These are phyloP conservation scores for Phytophthora pinifolia DNA, from an alignment of 352 stramenopile species.

Conservation along the genomic window DNA sequence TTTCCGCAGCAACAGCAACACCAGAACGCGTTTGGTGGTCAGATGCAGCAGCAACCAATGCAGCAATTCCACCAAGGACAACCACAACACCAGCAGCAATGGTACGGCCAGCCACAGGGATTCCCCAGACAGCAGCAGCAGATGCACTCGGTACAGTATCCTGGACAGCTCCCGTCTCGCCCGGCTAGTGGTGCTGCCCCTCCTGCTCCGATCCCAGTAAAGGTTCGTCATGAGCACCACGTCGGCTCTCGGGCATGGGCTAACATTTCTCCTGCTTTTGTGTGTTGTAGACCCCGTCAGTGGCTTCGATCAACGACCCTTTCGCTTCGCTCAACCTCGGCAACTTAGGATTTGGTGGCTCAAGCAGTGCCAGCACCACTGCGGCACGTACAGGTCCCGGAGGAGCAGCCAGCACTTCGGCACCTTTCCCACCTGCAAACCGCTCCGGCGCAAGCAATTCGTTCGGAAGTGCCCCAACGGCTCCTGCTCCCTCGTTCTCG, in stretches of 20 bases:
- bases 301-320: constrained; percentile 61
- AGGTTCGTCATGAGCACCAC: constrained; percentile 27
- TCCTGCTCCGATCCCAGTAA: constrained; percentile 32
- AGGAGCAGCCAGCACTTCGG: constrained; percentile 23
- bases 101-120: constrained; percentile 35
- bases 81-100: constrained; percentile 46
- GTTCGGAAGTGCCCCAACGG: constrained; percentile 21
- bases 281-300: constrained; percentile 24
- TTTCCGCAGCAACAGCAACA: constrained; percentile 29
- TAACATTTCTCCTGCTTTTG: neutral
- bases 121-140: constrained; percentile 33
- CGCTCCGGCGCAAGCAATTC: constrained; percentile 20
- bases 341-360: constrained; percentile 45
- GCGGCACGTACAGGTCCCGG: constrained; percentile 23
- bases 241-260: neutral
- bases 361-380: constrained; percentile 18
- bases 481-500: constrained; percentile 35
- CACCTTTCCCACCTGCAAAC: constrained; percentile 20
- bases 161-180: constrained; percentile 32
- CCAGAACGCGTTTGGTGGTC: constrained; percentile 26
- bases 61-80: constrained; percentile 38
- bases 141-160: constrained; percentile 34
- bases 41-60: constrained; percentile 42
- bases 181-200: constrained; percentile 14
- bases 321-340: constrained; percentile 73